Evolutionary conservation across 2,329 filamentous ascomycete genomes (phyloP), one percentile per base, ranked within the genome.

Genomic region (Neonectria neomacrospora): DNA sequence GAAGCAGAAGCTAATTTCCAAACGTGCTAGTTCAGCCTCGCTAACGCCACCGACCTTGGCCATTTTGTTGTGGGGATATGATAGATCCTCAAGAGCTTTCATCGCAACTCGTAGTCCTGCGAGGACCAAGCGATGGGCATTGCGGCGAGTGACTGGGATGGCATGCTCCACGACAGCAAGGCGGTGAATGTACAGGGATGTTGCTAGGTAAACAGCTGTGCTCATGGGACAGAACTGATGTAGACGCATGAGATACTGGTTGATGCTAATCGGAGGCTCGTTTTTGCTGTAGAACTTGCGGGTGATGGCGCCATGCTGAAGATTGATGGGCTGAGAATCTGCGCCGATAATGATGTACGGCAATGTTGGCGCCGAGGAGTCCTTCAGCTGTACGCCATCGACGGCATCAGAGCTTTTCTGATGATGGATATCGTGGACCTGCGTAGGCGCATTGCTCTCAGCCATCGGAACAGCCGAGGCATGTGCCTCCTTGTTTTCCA

Each of bases 151-250:
- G 8, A 97, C 91, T 1, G 90, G 89, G 22, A 98, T 90, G 23
- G 91, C 87, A 68, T 88, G 88, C 75, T 96, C 92, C 47, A 90
- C 85, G 12, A 95, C 88, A 0, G 91, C 91, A 44, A 98, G 84
- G 23, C 91, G 89, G 75, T 95, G 90, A 68, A 97, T 95, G 80
- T 97, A 98, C 9, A 91, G 84, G 50, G 92, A 94, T 5, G 94
- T 91, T 1, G 95, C 93, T 26, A 99, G 88, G 79, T 97, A 97
- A 10, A 98, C 95, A 23, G 91, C 95, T 0, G 94, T 94, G 66
- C 92, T 96, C 87, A 97, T 94, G 3, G 96, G 94, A 74, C 95
- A 98, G 80, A 91, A 97, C 61, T 88, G 88, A 79, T 98, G 94
- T 62, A 98, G 87, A 16, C 95, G 91, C 72, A 90, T 83, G 23